Evolutionary conservation across 441 rosid species (phyloP), one percentile per base, ranked within the genome.

Genomic region (Aquilaria agallochum): DNA sequence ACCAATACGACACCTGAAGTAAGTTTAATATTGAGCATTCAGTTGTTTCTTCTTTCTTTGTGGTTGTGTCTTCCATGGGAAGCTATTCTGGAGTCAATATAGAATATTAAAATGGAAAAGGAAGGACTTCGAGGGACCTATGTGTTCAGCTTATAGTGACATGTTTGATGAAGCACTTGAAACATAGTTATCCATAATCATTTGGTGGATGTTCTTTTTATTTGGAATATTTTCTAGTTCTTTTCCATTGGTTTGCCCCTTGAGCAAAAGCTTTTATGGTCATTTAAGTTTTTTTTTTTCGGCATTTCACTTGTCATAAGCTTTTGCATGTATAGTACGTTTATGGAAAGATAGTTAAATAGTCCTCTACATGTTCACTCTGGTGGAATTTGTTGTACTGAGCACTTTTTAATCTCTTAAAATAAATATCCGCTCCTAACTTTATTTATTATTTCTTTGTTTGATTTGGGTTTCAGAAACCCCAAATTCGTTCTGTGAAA

Each of bases 1-100:
- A 64, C 87, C 62, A 72, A 86, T 59, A 72, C 85, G 8, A 77
- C 94, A 31, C 80, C 94, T 11, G 96, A 88, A 55, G 97, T 79
- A 72, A 83, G 85, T 75, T 40, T 49, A 36, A 20, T 32, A 11
- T 15, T 11, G 31, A 64, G 27, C 40, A 34, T 34, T 34, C 6
- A 34, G 40, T 34, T 34, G 40, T 34, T 3, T 34, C 4, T 34
- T 34, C 40, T 34, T 34, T 34, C 40, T 34, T 34, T 34, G 40
- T 6, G 5, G 4, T 6, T 34, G 6, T 34, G 40, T 34, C 40
- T 34, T 34, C 40, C 6, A 34, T 34, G 6, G 40, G 40, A 34
- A 34, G 40, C 4, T 34, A 34, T 34, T 34, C 40, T 34, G 40
- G 4, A 34, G 40, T 34, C 6, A 3, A 6, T 34, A 6, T 34